phyloP scores from a whole-genome alignment of 371 early-diverging fungal species.

The Smittium culicis region DNA sequence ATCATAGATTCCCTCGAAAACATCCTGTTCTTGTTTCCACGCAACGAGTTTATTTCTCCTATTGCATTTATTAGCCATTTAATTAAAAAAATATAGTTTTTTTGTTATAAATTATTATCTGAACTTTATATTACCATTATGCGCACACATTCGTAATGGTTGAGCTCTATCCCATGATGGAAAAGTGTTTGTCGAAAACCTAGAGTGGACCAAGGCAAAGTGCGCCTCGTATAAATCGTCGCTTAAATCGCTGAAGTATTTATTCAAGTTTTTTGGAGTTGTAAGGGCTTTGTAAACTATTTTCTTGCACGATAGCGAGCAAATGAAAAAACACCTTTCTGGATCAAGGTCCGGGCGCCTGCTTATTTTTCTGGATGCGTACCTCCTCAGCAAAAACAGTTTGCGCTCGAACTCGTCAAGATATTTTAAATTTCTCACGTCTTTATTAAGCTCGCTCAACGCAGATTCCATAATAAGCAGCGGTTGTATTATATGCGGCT shows the following conservation, averaged over 20 bases:
- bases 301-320: constrained; percentile 80
- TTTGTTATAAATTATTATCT: too few species aligned
- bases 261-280: constrained; percentile 82
- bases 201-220: constrained; percentile 92
- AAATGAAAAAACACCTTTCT: constrained; percentile 87
- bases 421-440: constrained; percentile 3
- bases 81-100: too few species aligned
- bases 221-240: constrained; percentile 66
- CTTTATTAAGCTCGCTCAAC: constrained; percentile 1
- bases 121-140: too few species aligned
- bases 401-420: constrained; percentile 59
- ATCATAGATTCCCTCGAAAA: constrained; percentile 90
- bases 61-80: too few species aligned
- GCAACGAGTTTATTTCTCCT: constrained; percentile 94
- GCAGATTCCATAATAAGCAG: constrained; percentile 38
- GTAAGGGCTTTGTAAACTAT: constrained; percentile 94
- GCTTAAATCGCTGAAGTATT: constrained; percentile 76
- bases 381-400: constrained; percentile 80
- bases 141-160: constrained; percentile 92
- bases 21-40: constrained; percentile 98
- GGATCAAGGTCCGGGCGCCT: constrained; percentile 21
- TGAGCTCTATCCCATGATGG: constrained; percentile 97
- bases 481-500: constrained; percentile 90
- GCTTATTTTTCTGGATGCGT: constrained; percentile 57
- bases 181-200: constrained; percentile 97